Evolutionary conservation across 2,329 filamentous ascomycete genomes (phyloP).

Genomic region (Coniochaeta sp.): DNA sequence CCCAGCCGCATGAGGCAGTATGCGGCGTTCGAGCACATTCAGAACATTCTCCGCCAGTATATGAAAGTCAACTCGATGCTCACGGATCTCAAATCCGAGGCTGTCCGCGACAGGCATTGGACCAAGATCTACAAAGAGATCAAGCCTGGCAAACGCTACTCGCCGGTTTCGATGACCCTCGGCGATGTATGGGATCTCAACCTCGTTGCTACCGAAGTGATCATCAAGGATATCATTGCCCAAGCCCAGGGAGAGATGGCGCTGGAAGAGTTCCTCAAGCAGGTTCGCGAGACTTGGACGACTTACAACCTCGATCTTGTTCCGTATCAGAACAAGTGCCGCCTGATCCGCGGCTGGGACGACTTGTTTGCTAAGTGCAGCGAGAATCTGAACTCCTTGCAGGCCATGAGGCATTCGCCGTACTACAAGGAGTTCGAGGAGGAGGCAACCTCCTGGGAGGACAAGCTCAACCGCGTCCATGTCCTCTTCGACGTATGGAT

Average conservation of each 20-base stretch:
- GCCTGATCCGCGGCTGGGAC: slow-evolving; percentile 95
- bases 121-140: slow-evolving; percentile 95
- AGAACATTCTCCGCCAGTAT: slow-evolving; percentile 79
- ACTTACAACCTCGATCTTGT: slow-evolving; percentile 92
- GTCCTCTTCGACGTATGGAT: slow-evolving; percentile 99
- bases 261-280: slow-evolving; percentile 91
- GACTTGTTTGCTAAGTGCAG: slow-evolving; percentile 98
- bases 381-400: slow-evolving; percentile 93
- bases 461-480: slow-evolving; percentile 94
- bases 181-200: slow-evolving; percentile 98
- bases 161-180: slow-evolving; percentile 88
- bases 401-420: slow-evolving; percentile 97
- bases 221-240: slow-evolving; percentile 87
- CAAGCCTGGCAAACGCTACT: slow-evolving; percentile 89
- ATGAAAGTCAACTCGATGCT: slow-evolving; percentile 88
- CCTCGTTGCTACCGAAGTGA: slow-evolving; percentile 74
- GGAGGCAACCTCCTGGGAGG: slow-evolving; percentile 93
- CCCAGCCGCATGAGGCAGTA: slow-evolving; percentile 98
- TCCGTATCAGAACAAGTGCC: slow-evolving; percentile 96
- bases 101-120: slow-evolving; percentile 95
- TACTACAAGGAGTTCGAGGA: slow-evolving; percentile 99
- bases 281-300: slow-evolving; percentile 94
- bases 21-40: slow-evolving; percentile 98
- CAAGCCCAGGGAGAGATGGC: slow-evolving; percentile 99
- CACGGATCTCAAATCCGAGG: slow-evolving; percentile 89